Conservation (phyloP, 306 rosid genomes). For the Prunus armeniaca region DNA sequence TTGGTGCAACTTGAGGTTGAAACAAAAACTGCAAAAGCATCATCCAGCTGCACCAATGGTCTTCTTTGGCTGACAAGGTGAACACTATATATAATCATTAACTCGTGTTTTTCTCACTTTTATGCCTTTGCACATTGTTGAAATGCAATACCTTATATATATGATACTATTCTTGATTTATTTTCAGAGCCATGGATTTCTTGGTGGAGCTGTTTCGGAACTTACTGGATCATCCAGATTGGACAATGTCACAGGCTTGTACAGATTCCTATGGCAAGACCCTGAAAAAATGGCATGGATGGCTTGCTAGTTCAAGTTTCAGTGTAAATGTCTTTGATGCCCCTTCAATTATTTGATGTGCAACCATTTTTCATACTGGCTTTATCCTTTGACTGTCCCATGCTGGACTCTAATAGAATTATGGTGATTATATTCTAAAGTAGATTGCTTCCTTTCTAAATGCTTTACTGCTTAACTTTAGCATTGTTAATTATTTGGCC, state of each 20-base stretch:
- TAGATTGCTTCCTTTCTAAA: not conserved
- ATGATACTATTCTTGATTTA: not conserved
- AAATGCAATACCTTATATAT: not conserved
- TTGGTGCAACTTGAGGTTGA: constrained; percentile 81
- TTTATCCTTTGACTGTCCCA: not conserved
- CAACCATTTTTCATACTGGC: not conserved
- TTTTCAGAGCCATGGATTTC: constrained; percentile 96
- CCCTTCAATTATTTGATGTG: constrained; percentile 3
- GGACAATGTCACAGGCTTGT: constrained; percentile 94
- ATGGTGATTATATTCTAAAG: not conserved
- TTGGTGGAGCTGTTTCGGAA: constrained; percentile 80
- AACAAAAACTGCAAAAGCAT: constrained; percentile 68
- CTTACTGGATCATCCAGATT: constrained; percentile 77
- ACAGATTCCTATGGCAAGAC: constrained; percentile 84
- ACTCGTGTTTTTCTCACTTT: no score
- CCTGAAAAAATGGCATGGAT: constrained; percentile 94
- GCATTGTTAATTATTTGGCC: not conserved
- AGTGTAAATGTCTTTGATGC: constrained; percentile 52
- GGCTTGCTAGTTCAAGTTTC: constrained; percentile 97
- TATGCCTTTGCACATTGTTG: not conserved
- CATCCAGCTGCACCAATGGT: constrained; percentile 97
- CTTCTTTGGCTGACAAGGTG: constrained; percentile 99
- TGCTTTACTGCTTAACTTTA: not conserved
- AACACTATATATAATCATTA: not conserved
- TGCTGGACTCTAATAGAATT: not conserved